These are phyloP conservation scores for Verbascum thapsus DNA, from an alignment of 257 asterid genomes.

Conservation along the genomic window DNA sequence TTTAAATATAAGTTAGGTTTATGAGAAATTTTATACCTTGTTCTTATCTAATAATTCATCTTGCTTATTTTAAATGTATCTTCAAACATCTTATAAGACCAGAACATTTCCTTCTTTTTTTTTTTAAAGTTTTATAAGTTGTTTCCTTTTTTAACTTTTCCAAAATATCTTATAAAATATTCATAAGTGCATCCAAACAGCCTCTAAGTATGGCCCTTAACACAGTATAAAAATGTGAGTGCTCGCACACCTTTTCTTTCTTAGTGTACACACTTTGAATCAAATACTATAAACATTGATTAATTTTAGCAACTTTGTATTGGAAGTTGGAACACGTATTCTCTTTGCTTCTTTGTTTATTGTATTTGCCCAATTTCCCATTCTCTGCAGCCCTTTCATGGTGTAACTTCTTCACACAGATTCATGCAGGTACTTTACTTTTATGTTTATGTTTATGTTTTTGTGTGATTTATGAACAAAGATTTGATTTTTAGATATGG, in stretches of 20 bases:
- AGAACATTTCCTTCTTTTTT: too few relatives aligned
- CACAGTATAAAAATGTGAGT: not conserved
- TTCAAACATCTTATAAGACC: too few relatives aligned
- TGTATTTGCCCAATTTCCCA: not conserved
- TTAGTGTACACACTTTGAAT: slow-evolving; percentile 1
- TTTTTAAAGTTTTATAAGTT: too few relatives aligned
- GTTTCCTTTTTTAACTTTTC: too few relatives aligned
- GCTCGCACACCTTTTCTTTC: not conserved
- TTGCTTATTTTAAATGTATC: too few relatives aligned
- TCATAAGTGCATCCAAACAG: too few relatives aligned
- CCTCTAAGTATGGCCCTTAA: too few relatives aligned
- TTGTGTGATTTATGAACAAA: not conserved
- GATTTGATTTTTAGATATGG: slow-evolving; percentile 3
- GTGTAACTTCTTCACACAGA: slow-evolving; percentile 12
- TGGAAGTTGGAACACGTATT: not conserved
- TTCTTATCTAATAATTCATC: too few relatives aligned
- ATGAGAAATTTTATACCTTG: too few relatives aligned
- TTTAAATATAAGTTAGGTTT: too few relatives aligned
- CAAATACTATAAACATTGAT: not conserved
- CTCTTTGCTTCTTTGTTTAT: not conserved
- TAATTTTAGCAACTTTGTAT: not conserved
- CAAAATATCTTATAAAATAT: too few relatives aligned
- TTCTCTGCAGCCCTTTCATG: slow-evolving; percentile 19
- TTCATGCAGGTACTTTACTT: slow-evolving; percentile 2
- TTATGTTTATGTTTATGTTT: slow-evolving; percentile 22